phyloP scores from a whole-genome alignment of 345 rosid genomes.

The Turnera subulata region DNA sequence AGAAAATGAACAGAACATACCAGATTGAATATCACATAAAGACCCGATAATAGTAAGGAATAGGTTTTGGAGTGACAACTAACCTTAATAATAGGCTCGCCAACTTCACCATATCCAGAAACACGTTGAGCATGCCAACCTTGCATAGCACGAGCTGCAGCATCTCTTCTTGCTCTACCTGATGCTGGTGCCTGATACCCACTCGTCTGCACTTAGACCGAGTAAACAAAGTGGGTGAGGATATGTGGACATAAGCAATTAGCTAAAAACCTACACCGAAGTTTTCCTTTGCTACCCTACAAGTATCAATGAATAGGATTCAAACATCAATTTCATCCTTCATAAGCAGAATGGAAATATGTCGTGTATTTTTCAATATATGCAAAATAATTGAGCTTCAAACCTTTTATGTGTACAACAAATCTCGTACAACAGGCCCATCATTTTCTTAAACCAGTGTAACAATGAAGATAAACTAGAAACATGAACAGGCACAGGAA shows the following conservation, averaged over 20 bases:
- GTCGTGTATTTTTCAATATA: no score
- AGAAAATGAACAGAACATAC: constrained; percentile 18
- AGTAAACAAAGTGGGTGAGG: not conserved
- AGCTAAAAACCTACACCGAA: no score
- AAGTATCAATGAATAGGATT: no score
- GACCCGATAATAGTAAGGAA: not conserved
- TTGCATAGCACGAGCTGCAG: constrained; percentile 91
- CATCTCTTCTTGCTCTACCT: constrained; percentile 67
- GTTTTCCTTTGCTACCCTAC: no score
- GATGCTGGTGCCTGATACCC: constrained; percentile 53
- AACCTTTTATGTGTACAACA: no score
- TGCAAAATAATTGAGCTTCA: no score
- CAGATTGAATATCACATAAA: constrained; percentile 1
- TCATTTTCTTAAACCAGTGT: no score
- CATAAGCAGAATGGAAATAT: no score
- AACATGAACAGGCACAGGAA: no score
- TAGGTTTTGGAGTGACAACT: constrained; percentile 6
- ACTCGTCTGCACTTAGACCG: constrained; percentile 40
- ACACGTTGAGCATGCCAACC: constrained; percentile 81
- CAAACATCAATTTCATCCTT: no score
- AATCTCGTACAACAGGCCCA: no score
- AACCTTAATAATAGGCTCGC: constrained; percentile 49
- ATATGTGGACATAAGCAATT: not conserved
- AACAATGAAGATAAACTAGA: no score
- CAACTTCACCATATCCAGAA: constrained; percentile 63